Conservation (phyloP, 805 yeast species). For the Torulaspora franciscae region DNA sequence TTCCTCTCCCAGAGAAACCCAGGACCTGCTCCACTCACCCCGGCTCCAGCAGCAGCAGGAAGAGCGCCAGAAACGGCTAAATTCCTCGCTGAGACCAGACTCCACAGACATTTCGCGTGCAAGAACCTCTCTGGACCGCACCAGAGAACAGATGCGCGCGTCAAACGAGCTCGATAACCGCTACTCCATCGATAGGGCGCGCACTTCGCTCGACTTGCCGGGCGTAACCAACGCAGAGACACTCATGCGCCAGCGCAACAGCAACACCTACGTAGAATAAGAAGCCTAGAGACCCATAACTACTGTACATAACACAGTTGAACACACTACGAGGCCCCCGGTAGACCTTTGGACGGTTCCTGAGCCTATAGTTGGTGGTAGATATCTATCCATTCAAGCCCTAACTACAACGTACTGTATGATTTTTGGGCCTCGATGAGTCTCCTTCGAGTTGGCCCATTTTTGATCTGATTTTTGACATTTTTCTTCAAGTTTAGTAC, state of each 20-base stretch:
- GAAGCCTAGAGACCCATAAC: neutral
- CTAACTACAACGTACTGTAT: neutral
- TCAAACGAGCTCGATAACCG: constrained; percentile 38
- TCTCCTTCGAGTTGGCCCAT: neutral
- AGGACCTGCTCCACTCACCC: constrained; percentile 27
- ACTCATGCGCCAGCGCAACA: constrained; percentile 27
- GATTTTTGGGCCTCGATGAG: neutral
- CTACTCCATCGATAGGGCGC: constrained; percentile 39
- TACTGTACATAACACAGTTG: neutral
- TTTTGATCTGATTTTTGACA: constrained; percentile 3
- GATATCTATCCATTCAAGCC: neutral
- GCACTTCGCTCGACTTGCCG: constrained; percentile 40
- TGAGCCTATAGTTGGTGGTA: too few relatives aligned
- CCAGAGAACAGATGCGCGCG: constrained; percentile 37
- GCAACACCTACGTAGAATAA: constrained; percentile 9
- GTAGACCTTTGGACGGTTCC: neutral
- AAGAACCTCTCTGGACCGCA: constrained; percentile 38
- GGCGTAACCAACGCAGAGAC: constrained; percentile 39
- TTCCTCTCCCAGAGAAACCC: constrained; percentile 28
- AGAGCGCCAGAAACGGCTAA: constrained; percentile 1
- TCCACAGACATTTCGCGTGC: constrained; percentile 5
- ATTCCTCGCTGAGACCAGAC: constrained; percentile 8
- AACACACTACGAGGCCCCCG: neutral
- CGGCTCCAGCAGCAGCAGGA: constrained; percentile 8
- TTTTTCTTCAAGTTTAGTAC: neutral